phyloP scores from a whole-genome alignment of 2,329 filamentous ascomycete genomes.

The Bertia moriformis region DNA sequence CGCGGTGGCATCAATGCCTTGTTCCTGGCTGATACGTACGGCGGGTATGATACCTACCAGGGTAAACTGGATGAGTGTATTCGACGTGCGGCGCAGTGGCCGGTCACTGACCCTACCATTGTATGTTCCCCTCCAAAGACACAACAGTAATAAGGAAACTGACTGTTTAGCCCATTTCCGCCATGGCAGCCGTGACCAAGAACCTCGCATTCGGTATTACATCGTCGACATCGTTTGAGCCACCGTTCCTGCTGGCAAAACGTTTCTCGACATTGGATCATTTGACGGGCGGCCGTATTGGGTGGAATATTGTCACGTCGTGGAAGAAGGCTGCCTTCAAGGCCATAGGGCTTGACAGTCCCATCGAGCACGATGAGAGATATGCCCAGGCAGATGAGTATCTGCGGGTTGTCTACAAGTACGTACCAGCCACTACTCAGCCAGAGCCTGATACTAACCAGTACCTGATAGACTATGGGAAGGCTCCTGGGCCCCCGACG shows the following conservation, averaged over 20 bases:
- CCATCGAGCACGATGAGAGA: conserved; percentile 44
- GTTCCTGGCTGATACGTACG: conserved; percentile 53
- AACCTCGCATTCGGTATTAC: conserved; percentile 49
- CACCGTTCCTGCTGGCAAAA: conserved; percentile 45
- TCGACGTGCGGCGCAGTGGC: conserved; percentile 47
- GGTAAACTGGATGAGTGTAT: conserved; percentile 44
- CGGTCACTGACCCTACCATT: conserved; percentile 48
- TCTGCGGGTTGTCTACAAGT: conserved; percentile 46
- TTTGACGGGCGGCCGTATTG: conserved; percentile 42
- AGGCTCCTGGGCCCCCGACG: conserved; percentile 40
- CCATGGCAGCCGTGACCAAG: conserved; percentile 54
- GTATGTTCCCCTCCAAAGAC: conserved; percentile 20
- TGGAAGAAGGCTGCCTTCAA: conserved; percentile 51
- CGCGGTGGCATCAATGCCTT: conserved; percentile 47
- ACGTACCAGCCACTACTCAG: conserved; percentile 2
- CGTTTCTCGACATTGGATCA: conserved; percentile 48
- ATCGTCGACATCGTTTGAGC: conserved; percentile 46
- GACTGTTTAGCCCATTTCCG: conserved; percentile 34
- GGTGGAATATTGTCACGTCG: conserved; percentile 54
- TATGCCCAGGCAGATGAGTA: conserved; percentile 50
- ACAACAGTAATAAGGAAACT: conserved; percentile 1
- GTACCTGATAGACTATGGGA: conserved; percentile 34
- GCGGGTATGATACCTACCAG: conserved; percentile 48
- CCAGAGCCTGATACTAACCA: conserved; percentile 2
- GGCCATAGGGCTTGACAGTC: conserved; percentile 40